Evolutionary conservation across 73 alveolate species (phyloP).

Genomic region (Paramecium pentaurelia): DNA sequence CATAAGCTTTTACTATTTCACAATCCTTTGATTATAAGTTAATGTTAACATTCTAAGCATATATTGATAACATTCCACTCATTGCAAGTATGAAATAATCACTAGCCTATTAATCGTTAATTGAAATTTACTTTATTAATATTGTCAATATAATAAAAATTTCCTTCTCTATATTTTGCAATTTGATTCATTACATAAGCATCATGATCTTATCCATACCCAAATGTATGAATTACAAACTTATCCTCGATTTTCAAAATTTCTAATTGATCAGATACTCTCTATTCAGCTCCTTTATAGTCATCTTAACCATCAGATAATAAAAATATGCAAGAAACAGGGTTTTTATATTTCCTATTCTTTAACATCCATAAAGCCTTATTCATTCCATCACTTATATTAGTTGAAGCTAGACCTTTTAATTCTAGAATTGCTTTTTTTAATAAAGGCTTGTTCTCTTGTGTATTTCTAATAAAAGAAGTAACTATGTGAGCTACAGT

Average conservation of each 20-base stretch:
- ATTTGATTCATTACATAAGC: slow-evolving; percentile 73
- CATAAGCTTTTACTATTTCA: slow-evolving; percentile 31
- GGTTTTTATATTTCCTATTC: slow-evolving; percentile 65
- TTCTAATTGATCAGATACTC: slow-evolving; percentile 58
- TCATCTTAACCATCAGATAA: slow-evolving; percentile 70
- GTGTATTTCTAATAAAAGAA: slow-evolving; percentile 62
- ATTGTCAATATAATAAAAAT: slow-evolving; percentile 67
- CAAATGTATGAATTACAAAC: slow-evolving; percentile 79
- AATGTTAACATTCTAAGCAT: slow-evolving; percentile 55
- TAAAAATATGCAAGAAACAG: slow-evolving; percentile 67
- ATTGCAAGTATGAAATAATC: slow-evolving; percentile 51
- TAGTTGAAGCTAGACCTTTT: slow-evolving; percentile 70
- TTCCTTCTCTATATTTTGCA: slow-evolving; percentile 77
- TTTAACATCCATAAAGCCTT: slow-evolving; percentile 68
- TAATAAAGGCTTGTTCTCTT: slow-evolving; percentile 48
- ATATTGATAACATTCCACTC: slow-evolving; percentile 63
- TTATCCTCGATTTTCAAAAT: slow-evolving; percentile 44
- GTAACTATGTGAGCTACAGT: slow-evolving; percentile 63
- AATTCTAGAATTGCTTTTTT: slow-evolving; percentile 51
- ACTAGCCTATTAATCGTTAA: background rate
- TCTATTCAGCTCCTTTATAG: background rate
- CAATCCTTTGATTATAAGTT: background rate
- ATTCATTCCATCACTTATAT: slow-evolving; percentile 69
- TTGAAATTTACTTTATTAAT: background rate
- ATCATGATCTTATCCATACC: slow-evolving; percentile 83